Evolutionary conservation across 495 filamentous ascomycete species (phyloP).

Genomic region (Hamigera avellanea): DNA sequence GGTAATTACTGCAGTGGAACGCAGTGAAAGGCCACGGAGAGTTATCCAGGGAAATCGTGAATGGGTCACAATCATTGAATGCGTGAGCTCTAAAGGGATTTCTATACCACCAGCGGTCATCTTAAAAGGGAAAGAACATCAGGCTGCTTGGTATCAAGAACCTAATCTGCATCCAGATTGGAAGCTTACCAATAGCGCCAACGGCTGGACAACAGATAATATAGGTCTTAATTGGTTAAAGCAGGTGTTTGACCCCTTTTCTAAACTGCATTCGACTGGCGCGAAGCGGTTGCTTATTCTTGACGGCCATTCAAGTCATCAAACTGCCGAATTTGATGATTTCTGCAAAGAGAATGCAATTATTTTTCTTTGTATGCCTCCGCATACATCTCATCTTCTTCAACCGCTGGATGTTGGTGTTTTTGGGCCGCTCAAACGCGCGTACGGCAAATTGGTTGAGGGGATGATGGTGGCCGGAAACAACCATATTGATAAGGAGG

Average conservation of each 20-base stretch:
- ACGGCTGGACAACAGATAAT: constrained; percentile 7
- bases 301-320: constrained; percentile 14
- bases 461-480: constrained; percentile 2
- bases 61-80: too few relatives aligned
- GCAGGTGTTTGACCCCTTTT: constrained; percentile 9
- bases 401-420: constrained; percentile 20
- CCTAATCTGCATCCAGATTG: constrained; percentile 1
- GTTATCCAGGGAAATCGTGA: too few relatives aligned
- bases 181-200: constrained; percentile 2
- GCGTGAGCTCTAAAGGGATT: not conserved
- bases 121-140: constrained; percentile 1
- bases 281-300: constrained; percentile 14
- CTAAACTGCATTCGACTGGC: constrained; percentile 2
- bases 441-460: constrained; percentile 9
- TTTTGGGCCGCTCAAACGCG: constrained; percentile 11
- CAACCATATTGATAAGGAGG: constrained; percentile 7
- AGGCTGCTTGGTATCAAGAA: constrained; percentile 2
- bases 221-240: constrained; percentile 8
- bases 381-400: constrained; percentile 15
- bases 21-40: not conserved
- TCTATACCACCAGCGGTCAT: constrained; percentile 2
- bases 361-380: constrained; percentile 11
- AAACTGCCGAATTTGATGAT: constrained; percentile 10
- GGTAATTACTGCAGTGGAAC: constrained; percentile 2
- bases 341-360: constrained; percentile 10